These are phyloP conservation scores for Cryptococcus sp. DNA, from an alignment of 1,284 basidiomycete genomes.

Conservation along the genomic window DNA sequence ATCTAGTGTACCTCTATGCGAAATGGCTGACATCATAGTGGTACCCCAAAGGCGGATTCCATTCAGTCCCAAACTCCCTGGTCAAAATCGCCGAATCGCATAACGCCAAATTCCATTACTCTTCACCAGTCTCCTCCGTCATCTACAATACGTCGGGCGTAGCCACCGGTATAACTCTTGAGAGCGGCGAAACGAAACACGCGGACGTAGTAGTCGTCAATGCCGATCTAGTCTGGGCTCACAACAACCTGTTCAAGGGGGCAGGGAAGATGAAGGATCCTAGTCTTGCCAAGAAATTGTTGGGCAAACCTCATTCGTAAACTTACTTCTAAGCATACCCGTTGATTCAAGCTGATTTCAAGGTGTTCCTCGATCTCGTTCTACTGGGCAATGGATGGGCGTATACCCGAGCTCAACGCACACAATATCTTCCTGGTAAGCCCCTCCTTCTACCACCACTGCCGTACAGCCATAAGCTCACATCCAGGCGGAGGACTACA, in stretches of 20 bases:
- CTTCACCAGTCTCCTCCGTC: constrained; percentile 47
- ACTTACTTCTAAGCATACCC: constrained; percentile 6
- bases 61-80: constrained; percentile 49
- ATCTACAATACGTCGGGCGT: constrained; percentile 30
- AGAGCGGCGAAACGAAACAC: constrained; percentile 45
- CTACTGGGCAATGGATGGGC: constrained; percentile 53
- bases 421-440: constrained; percentile 52
- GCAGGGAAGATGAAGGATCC: constrained; percentile 19
- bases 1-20: not conserved
- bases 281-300: constrained; percentile 23
- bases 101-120: constrained; percentile 49
- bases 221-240: constrained; percentile 54
- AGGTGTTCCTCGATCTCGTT: constrained; percentile 55
- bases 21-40: constrained; percentile 24
- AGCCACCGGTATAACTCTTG: constrained; percentile 50
- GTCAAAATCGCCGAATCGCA: constrained; percentile 50
- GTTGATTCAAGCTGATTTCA: not conserved
- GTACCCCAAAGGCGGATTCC: constrained; percentile 55
- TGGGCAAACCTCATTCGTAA: constrained; percentile 39
- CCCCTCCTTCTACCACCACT: too few species aligned
- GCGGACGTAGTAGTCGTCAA: constrained; percentile 55
- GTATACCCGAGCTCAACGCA: constrained; percentile 49
- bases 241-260: constrained; percentile 50
- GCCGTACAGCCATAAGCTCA: too few species aligned
- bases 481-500: constrained; percentile 48